Evolutionary conservation across 2,329 filamentous ascomycete genomes (phyloP).

Genomic region (Aspergillus sp.): DNA sequence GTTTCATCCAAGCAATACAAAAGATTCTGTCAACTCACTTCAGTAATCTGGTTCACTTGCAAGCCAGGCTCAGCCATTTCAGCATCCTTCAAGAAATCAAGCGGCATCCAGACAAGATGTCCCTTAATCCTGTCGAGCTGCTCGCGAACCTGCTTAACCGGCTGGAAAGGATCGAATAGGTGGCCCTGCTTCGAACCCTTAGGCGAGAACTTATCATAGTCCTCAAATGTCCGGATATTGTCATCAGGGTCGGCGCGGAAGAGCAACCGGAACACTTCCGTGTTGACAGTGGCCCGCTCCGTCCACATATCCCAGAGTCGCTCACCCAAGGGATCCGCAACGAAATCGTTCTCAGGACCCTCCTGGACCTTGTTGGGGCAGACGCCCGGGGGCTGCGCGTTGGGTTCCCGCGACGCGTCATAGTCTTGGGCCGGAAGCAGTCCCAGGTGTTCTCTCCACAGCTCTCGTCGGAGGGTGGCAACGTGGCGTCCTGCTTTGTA

Average conservation of each 20-base stretch:
- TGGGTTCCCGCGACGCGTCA: conserved; percentile 60
- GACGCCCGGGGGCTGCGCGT: conserved; percentile 67
- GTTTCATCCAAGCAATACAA: background rate
- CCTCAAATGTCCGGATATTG: conserved; percentile 78
- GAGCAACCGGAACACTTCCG: conserved; percentile 68
- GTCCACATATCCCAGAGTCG: conserved; percentile 68
- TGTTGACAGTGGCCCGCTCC: conserved; percentile 66
- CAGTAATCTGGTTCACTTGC: conserved; percentile 77
- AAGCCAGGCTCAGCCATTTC: conserved; percentile 86
- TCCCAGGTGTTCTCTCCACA: conserved; percentile 89
- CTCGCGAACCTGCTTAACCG: conserved; percentile 62
- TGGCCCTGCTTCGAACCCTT: conserved; percentile 67
- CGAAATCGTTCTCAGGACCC: conserved; percentile 59
- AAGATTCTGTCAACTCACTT: conserved; percentile 54
- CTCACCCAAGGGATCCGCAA: conserved; percentile 65
- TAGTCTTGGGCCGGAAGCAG: conserved; percentile 66
- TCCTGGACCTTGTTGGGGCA: conserved; percentile 68
- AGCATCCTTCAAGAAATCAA: conserved; percentile 75
- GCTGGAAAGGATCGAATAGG: conserved; percentile 72
- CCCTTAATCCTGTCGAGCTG: conserved; percentile 77
- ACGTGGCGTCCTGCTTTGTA: conserved; percentile 71
- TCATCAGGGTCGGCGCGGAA: conserved; percentile 91
- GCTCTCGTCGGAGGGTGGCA: conserved; percentile 69
- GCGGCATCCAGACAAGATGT: conserved; percentile 91
- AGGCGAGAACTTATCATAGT: conserved; percentile 75